Conservation (phyloP, 1,284 basidiomycete species). For the Puccinia polysora region DNA sequence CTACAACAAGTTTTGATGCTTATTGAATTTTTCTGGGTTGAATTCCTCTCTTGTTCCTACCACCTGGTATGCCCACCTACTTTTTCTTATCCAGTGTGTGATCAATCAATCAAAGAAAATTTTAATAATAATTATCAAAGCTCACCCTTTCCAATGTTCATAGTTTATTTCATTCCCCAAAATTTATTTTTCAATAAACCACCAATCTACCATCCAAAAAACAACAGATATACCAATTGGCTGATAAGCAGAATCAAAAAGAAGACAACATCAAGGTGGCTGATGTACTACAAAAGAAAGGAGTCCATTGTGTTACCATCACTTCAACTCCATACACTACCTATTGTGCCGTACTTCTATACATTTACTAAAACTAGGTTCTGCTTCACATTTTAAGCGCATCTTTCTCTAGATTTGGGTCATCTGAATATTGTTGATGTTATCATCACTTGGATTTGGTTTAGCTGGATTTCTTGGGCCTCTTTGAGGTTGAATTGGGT, state of each 20-base stretch:
- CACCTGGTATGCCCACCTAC: neutral
- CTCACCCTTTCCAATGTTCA: slow-evolving; percentile 42
- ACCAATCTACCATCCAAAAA: slow-evolving; percentile 35
- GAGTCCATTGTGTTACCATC: slow-evolving; percentile 29
- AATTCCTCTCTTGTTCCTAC: neutral
- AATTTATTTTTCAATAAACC: neutral
- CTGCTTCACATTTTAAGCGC: no score
- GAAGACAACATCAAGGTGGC: slow-evolving; percentile 18
- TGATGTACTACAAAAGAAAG: slow-evolving; percentile 10
- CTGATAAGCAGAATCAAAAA: slow-evolving; percentile 21
- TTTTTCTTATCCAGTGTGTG: neutral
- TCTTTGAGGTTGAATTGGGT: slow-evolving; percentile 32
- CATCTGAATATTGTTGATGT: neutral
- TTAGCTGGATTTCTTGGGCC: slow-evolving; percentile 35
- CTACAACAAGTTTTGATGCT: neutral
- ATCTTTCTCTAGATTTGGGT: no score
- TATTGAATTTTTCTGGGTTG: slow-evolving; percentile 17
- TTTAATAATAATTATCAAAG: no score
- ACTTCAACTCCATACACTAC: slow-evolving; percentile 42
- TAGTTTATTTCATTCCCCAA: slow-evolving; percentile 19
- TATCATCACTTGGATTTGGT: neutral
- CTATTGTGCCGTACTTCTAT: slow-evolving; percentile 30
- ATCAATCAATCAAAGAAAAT: no score
- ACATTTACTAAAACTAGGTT: slow-evolving; percentile 38
- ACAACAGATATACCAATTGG: slow-evolving; percentile 32